Evolutionary conservation across 2,329 filamentous ascomycete species (phyloP), one percentile per base, ranked within the genome.

Genomic region (Penicillium sp.): DNA sequence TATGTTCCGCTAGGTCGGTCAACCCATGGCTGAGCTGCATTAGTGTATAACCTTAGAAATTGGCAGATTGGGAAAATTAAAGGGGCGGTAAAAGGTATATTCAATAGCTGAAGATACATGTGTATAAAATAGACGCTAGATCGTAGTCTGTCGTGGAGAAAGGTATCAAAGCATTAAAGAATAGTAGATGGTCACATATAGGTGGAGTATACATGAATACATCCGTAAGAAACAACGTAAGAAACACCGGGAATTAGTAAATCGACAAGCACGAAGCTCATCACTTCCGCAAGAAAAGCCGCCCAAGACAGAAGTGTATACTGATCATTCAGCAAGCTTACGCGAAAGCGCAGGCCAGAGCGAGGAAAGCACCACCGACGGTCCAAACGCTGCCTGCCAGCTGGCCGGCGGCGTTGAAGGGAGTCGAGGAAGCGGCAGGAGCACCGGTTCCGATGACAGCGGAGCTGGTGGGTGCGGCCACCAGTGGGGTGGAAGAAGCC

Each of bases 111-210:
- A 55, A 47, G 31, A 51, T 53, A 58, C 53, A 57, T 26, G 35
- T 21, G n/a, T 45, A 33, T 37, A 40, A 47, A 57, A 39, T 45
- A 54, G 51, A 53, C 49, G 56, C 54, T 58, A 46, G 57, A 54
- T 59, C 55, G 57, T 60, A 56, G 48, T 50, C 55, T 53, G 55
- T 60, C 58, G 49, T 60, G 51, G 45, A 58, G 54, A 59, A 60
- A 59, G 55, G 52, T 59, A 59, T 59, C 56, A 57, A 58, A 58
- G 53, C 55, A 60, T 59, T 59, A 59, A 57, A 48, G 39, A 51
- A 53, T 46, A 54, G 43, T 48, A 52, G 49, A 59, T 55, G 57
- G 39, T 26, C 54, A 57, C 48, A 54, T 37, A 56, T 56, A 55
- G 53, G 44, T 42, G 22, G 45, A 47, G 28, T 26, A 48, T 51